Conservation (phyloP, 2,329 filamentous ascomycete genomes). For the Pezicula radicicola region DNA sequence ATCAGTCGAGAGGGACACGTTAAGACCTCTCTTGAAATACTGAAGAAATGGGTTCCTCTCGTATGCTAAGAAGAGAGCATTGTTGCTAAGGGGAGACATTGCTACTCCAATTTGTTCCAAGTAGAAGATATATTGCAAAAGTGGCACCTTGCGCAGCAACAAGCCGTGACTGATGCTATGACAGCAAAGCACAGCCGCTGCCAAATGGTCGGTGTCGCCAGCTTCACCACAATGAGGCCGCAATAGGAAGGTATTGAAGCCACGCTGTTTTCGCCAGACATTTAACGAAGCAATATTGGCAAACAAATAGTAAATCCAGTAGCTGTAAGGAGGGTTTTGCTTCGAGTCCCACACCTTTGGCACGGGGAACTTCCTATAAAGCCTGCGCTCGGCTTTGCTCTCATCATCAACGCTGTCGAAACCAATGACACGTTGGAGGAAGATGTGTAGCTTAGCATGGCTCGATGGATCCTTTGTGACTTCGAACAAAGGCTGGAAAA, state of each 20-base stretch:
- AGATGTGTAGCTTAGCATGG: conserved; percentile 91
- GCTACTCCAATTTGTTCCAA: conserved; percentile 97
- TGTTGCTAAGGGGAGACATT: conserved; percentile 99
- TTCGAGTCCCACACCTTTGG: conserved; percentile 86
- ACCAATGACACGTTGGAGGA: conserved; percentile 91
- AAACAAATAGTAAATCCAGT: conserved; percentile 98
- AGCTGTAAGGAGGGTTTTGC: conserved; percentile 97
- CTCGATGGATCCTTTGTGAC: conserved; percentile 83
- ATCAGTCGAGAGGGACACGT: conserved; percentile 94
- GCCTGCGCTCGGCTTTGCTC: conserved; percentile 88
- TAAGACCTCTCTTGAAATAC: conserved; percentile 92
- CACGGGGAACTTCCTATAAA: conserved; percentile 94
- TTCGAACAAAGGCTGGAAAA: conserved; percentile 93
- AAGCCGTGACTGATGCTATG: conserved; percentile 97
- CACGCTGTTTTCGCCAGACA: conserved; percentile 82
- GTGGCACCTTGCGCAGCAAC: conserved; percentile 85
- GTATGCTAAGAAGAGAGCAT: conserved; percentile 92
- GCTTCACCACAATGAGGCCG: conserved; percentile 96
- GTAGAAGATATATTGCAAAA: conserved; percentile 97
- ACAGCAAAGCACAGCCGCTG: conserved; percentile 85
- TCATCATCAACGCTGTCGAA: conserved; percentile 98
- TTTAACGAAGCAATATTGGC: conserved; percentile 93
- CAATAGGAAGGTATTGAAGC: conserved; percentile 93
- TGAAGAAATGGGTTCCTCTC: conserved; percentile 94
- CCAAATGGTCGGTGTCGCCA: conserved; percentile 93